These are phyloP conservation scores for Castanea mollissima DNA, from an alignment of 306 rosid genomes.

Conservation along the genomic window DNA sequence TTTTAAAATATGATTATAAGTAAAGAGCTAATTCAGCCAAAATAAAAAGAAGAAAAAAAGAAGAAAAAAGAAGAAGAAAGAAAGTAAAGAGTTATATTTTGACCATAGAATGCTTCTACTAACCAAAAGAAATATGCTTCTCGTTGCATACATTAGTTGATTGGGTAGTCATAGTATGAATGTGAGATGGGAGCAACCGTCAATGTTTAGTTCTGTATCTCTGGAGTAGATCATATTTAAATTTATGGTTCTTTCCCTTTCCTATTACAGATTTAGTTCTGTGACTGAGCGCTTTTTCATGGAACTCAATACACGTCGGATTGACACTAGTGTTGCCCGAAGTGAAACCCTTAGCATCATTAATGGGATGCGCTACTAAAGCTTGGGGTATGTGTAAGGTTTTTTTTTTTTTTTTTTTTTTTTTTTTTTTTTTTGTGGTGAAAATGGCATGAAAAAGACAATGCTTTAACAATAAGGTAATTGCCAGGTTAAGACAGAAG, in stretches of 20 bases:
- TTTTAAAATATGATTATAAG: not conserved
- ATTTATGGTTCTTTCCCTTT: constrained; percentile 24
- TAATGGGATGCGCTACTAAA: constrained; percentile 99
- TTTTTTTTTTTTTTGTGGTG: constrained; percentile 14
- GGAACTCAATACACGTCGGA: constrained; percentile 93
- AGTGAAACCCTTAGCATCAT: constrained; percentile 97
- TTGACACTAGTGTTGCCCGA: constrained; percentile 83
- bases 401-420: constrained; percentile 11
- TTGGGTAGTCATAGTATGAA: constrained; percentile 6
- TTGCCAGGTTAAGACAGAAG: constrained; percentile 94
- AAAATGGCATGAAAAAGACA: constrained; percentile 13
- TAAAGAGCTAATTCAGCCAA: too few relatives aligned
- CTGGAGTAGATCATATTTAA: not conserved
- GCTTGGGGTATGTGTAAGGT: constrained; percentile 74
- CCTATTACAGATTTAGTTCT: constrained; percentile 81
- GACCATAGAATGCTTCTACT: not conserved
- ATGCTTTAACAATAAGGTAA: constrained; percentile 34
- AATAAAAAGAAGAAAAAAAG: not conserved
- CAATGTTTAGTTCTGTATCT: constrained; percentile 1
- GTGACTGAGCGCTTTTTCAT: constrained; percentile 98
- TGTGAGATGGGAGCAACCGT: constrained; percentile 3
- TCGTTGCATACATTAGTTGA: not conserved
- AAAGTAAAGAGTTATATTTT: not conserved
- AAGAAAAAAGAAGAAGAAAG: not conserved
- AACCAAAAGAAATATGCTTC: not conserved